Evolutionary conservation across 257 asterid genomes (phyloP), one percentile per base, ranked within the genome.

Genomic region (Eucommia ulmoides): DNA sequence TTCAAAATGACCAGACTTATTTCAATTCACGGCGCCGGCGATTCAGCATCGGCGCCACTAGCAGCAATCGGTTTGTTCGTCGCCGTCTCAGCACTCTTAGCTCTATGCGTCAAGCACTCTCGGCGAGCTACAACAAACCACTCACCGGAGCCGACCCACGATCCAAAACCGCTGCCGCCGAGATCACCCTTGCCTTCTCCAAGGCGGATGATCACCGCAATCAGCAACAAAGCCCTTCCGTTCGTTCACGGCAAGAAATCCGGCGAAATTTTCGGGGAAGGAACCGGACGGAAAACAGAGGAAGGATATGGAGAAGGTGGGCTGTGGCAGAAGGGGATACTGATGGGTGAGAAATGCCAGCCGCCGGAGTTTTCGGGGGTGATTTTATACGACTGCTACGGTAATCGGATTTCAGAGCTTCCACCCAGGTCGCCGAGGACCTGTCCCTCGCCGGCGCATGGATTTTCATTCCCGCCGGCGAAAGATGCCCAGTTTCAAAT

Each of bases 281-380:
- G 62, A 55, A 18, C 7, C 59, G 2, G 67, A 25, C 11, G 55
- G 6, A 52, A 38, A 45, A 24, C 17, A 11, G 17, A 41, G 19
- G 49, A 50, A 23, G 11, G 59, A 19, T 17, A 46, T 33, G 76
- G 64, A 35, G 87, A 73, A 47, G 56, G 52, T 3, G 95, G 95
- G 3, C 22, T 88, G 56, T 88, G 94, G 97, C 91, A 81, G 51
- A 88, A 88, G 68, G 78, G 80, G 14, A 88, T 83, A 15, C 46
- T 83, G 77, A 79, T 83, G 88, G 94, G 93, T 3, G 96, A 79
- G 69, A 79, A 58, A 58, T 84, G 93, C 52, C 82, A 81, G 55
- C 94, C 97, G 24, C 97, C 82, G 16, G 81, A 83, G 44, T 88
- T 88, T 65, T 73, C 91, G 0, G 95, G 93, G 33, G 91, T 75